Evolutionary conservation across 176 grass and related monocot genomes (phyloP), one percentile per base, ranked within the genome.

Genomic region (Rhynchospora tenuis): DNA sequence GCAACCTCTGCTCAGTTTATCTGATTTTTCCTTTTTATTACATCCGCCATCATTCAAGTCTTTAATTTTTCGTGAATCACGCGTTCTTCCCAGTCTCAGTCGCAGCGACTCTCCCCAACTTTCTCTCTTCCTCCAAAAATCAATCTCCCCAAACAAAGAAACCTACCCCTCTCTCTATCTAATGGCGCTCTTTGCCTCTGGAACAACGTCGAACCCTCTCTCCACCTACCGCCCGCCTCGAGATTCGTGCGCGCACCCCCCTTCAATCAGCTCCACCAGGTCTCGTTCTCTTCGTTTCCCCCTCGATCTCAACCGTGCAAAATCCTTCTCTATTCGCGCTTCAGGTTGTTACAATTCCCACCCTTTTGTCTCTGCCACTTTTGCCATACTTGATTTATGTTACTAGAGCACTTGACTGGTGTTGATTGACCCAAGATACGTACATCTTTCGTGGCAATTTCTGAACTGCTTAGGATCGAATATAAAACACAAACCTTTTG

Each of bases 211-310:
- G 7, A 65, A 64, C 7, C 43, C 60, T 27, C 24, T 82, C 16
- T 82, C 43, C 6, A 61, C 62, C 60, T 82, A n/a, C 79, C 33
- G 79, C 43, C 13, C 57, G 22, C 58, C 43, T 15, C 60, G 38
- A 44, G 43, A 64, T 44, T 61, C 78, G 23, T 46, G 48, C 46
- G 46, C 56, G 27, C 8, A 57, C 4, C 23, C 20, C 16, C 28
- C 78, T 10, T 80, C 56, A 55, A 62, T 80, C 57, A 58, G 59
- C 38, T 62, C 56, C 38, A 45, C 56, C 78, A 63, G 59, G 29
- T 60, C 59, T 82, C 60, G 42, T 48, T 65, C 60, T 33, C 79
- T 65, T 26, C 79, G 79, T 65, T 65, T 82, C 59, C 62, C 79
- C n/a, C 24, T 65, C 79, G 42, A 66, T 47, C 62, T 50, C 79